Evolutionary conservation across 2,329 filamentous ascomycete genomes (phyloP).

Genomic region (Trichoderma lentiforme): DNA sequence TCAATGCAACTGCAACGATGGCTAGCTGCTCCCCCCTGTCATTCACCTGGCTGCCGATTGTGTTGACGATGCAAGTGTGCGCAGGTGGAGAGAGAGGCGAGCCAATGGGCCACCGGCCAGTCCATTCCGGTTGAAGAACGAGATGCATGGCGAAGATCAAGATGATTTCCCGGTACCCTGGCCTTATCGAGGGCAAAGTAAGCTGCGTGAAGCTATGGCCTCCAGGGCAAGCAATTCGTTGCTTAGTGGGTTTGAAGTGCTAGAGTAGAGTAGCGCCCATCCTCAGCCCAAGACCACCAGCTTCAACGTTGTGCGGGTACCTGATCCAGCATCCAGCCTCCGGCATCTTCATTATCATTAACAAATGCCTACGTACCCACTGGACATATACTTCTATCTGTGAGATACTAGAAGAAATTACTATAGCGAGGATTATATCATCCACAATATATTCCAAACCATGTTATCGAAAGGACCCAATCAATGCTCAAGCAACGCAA

Average conservation of each 20-base stretch:
- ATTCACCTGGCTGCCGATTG: neutral
- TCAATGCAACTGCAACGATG: neutral
- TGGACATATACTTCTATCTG: neutral
- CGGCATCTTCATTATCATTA: neutral
- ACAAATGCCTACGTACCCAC: neutral
- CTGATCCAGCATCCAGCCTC: neutral
- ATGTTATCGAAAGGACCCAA: neutral
- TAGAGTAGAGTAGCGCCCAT: neutral
- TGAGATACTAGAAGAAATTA: neutral
- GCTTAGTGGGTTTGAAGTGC: neutral
- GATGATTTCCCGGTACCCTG: neutral
- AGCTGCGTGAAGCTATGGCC: neutral
- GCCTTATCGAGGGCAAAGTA: neutral
- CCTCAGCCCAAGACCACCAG: neutral
- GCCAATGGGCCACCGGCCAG: neutral
- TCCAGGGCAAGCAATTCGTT: neutral
- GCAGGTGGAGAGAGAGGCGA: neutral
- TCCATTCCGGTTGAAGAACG: neutral
- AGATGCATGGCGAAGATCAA: neutral
- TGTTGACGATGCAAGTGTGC: neutral
- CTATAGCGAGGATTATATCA: neutral
- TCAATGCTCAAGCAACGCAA: neutral
- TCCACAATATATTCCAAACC: neutral
- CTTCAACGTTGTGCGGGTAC: neutral
- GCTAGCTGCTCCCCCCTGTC: neutral